Evolutionary conservation across 148 eudicot genomes (phyloP).

Genomic region (Arbutus unedo): DNA sequence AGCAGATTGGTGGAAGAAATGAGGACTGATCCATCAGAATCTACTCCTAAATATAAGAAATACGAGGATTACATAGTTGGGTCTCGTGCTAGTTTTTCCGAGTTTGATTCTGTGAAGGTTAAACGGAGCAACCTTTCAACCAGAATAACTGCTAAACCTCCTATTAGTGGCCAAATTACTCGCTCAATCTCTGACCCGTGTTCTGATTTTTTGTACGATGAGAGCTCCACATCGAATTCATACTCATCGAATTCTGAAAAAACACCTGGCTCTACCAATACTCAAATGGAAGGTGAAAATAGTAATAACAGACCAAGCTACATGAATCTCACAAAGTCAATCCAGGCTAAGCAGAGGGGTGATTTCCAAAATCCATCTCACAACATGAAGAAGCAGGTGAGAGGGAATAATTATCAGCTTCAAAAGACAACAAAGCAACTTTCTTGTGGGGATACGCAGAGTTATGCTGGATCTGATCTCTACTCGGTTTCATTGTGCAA

Average conservation of each 20-base stretch:
- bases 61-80: constrained; percentile 19
- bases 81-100: constrained; percentile 34
- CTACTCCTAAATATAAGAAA: constrained; percentile 37
- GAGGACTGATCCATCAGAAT: constrained; percentile 31
- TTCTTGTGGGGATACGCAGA: constrained; percentile 45
- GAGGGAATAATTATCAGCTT: constrained; percentile 32
- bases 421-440: constrained; percentile 37
- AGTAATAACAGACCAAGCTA: constrained; percentile 47
- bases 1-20: constrained; percentile 42
- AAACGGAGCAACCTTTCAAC: constrained; percentile 38
- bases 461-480: constrained; percentile 50
- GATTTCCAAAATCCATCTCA: constrained; percentile 22
- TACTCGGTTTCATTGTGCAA: constrained; percentile 44
- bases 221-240: constrained; percentile 51
- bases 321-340: constrained; percentile 80
- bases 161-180: constrained; percentile 24
- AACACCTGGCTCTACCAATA: constrained; percentile 43
- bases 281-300: constrained; percentile 26
- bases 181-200: constrained; percentile 43
- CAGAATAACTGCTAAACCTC: constrained; percentile 38
- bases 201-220: constrained; percentile 40
- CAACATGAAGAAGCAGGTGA: constrained; percentile 30
- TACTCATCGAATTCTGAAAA: constrained; percentile 11
- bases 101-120: constrained; percentile 26
- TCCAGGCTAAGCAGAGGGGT: constrained; percentile 63